A percentile compares a stretch with the other conserved stretches of the same genome.
Evolutionary conservation across 1,284 basidiomycete species (phyloP).

Genomic region (Cryptococcus depauperatus): DNA sequence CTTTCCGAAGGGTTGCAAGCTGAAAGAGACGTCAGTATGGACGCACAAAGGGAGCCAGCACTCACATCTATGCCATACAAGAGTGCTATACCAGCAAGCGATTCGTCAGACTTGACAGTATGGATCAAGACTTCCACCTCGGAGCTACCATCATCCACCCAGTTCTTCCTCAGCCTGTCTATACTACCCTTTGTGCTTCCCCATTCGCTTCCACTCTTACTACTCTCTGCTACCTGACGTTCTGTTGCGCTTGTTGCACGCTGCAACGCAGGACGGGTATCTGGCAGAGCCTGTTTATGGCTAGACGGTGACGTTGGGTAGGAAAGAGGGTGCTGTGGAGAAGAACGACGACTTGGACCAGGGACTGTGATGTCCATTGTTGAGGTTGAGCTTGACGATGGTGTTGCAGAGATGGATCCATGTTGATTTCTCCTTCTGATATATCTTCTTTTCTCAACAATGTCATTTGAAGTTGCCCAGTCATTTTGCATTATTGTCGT

Average conservation of each 20-base stretch:
- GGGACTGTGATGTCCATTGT: background rate
- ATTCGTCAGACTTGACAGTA: conserved; percentile 58
- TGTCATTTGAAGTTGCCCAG: too few species aligned
- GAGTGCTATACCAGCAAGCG: conserved; percentile 72
- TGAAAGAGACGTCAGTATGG: conserved; percentile 14
- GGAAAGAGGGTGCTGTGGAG: background rate
- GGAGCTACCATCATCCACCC: conserved; percentile 7
- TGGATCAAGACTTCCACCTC: conserved; percentile 48
- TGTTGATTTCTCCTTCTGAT: too few species aligned
- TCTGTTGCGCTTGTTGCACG: conserved; percentile 39
- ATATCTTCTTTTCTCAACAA: too few species aligned
- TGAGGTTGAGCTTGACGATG: background rate
- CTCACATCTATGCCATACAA: conserved; percentile 72
- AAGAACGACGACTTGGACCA: background rate
- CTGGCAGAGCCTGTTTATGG: conserved; percentile 14
- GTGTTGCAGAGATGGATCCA: background rate
- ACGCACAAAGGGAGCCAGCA: background rate
- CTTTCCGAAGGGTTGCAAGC: conserved; percentile 64
- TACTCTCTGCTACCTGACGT: conserved; percentile 34
- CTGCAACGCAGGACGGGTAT: conserved; percentile 27
- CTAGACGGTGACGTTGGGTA: conserved; percentile 3
- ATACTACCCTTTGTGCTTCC: conserved; percentile 28
- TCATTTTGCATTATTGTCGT: too few species aligned
- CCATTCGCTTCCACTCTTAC: conserved; percentile 22
- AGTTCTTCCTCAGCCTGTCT: conserved; percentile 28